Conservation (phyloP, 1,284 basidiomycete genomes). For the Apiotrichum akiyoshidainum region DNA sequence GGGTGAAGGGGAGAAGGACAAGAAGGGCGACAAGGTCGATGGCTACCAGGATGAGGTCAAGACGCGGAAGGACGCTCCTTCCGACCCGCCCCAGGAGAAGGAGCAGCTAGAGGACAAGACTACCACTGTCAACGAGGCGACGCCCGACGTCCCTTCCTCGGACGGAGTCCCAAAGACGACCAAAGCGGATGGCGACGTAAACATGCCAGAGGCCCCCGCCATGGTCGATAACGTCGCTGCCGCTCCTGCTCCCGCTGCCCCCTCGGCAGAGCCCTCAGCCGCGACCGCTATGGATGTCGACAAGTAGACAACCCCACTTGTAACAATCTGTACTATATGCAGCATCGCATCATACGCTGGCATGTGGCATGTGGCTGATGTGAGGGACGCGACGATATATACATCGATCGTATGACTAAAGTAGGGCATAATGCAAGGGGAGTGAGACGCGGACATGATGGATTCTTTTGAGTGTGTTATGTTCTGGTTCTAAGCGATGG, state of each 20-base stretch:
- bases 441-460: neutral
- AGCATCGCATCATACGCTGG: neutral
- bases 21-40: constrained; percentile 23
- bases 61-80: no score
- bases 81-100: no score
- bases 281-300: neutral
- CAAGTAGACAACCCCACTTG: neutral
- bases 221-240: neutral
- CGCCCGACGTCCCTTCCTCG: neutral
- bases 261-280: neutral
- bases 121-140: neutral
- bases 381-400: neutral
- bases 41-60: neutral
- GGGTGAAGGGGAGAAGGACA: no score
- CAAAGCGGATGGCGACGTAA: neutral
- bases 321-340: neutral
- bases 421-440: neutral
- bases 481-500: constrained; percentile 8
- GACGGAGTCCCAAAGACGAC: neutral
- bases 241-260: neutral
- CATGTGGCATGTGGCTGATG: no score
- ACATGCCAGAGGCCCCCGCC: neutral
- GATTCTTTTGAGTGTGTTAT: neutral
- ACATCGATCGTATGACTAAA: neutral
- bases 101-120: neutral